phyloP scores from a whole-genome alignment of 1,139 yeast genomes.

The Wickerhamomyces sp. region DNA sequence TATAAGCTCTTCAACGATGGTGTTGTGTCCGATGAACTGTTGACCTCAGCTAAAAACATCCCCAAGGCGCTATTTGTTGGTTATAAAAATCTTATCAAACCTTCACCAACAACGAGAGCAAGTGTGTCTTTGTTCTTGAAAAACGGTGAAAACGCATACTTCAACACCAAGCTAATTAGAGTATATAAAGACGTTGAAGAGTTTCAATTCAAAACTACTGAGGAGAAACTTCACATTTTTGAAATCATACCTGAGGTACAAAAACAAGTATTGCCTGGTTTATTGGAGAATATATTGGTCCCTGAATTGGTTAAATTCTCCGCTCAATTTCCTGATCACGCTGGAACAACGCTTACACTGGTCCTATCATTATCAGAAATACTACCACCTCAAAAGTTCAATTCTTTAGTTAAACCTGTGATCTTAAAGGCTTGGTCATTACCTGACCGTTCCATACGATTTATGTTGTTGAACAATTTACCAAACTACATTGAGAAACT shows the following conservation, averaged over 20 bases:
- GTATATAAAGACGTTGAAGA: conserved; percentile 48
- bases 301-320: conserved; percentile 57
- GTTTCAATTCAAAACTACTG: conserved; percentile 42
- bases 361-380: conserved; percentile 42
- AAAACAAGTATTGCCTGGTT: conserved; percentile 48
- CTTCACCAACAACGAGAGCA: conserved; percentile 37
- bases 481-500: conserved; percentile 50
- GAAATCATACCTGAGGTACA: conserved; percentile 35
- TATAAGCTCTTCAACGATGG: conserved; percentile 37
- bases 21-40: conserved; percentile 16
- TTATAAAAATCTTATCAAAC: conserved; percentile 27
- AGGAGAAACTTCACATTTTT: conserved; percentile 50
- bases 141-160: conserved; percentile 36
- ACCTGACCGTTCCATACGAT: conserved; percentile 72
- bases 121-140: conserved; percentile 45
- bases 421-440: conserved; percentile 58
- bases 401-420: conserved; percentile 52
- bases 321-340: conserved; percentile 17
- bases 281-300: conserved; percentile 55
- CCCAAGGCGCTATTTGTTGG: conserved; percentile 26
- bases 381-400: conserved; percentile 36
- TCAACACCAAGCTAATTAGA: conserved; percentile 41
- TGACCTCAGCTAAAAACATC: conserved; percentile 21
- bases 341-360: conserved; percentile 39
- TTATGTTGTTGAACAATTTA: conserved; percentile 60